Evolutionary conservation across 2,329 filamentous ascomycete species (phyloP).

Genomic region (Stagonosporopsis vannaccii): DNA sequence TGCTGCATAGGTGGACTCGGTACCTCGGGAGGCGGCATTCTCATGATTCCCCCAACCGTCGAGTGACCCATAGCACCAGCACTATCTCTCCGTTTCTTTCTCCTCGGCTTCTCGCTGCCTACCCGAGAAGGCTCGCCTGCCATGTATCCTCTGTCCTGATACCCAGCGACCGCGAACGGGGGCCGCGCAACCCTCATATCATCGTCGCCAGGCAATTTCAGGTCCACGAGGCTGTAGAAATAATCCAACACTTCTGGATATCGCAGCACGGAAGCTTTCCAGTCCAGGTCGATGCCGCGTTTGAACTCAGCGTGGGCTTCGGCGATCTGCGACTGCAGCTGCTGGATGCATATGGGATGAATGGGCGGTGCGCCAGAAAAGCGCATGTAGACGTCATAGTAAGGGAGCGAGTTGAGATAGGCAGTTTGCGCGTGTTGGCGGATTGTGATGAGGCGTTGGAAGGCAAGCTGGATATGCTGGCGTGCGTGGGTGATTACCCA

Average conservation of each 20-base stretch:
- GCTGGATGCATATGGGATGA: slow-evolving; percentile 49
- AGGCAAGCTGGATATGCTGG: slow-evolving; percentile 54
- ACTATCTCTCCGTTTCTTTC: slow-evolving; percentile 43
- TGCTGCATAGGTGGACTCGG: slow-evolving; percentile 46
- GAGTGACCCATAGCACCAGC: slow-evolving; percentile 30
- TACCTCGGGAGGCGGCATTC: slow-evolving; percentile 41
- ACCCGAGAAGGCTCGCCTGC: slow-evolving; percentile 28
- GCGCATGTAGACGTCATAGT: slow-evolving; percentile 56
- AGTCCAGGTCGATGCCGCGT: slow-evolving; percentile 79
- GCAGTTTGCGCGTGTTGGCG: slow-evolving; percentile 52
- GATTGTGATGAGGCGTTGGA: slow-evolving; percentile 50
- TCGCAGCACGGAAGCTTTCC: slow-evolving; percentile 75
- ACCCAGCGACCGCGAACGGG: slow-evolving; percentile 49
- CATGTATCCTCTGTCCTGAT: slow-evolving; percentile 46
- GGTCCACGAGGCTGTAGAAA: slow-evolving; percentile 74
- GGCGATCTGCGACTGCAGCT: slow-evolving; percentile 61
- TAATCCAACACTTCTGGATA: slow-evolving; percentile 84
- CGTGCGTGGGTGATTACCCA: slow-evolving; percentile 57
- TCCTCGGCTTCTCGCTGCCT: slow-evolving; percentile 44
- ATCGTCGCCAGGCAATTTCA: slow-evolving; percentile 68
- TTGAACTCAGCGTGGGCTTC: slow-evolving; percentile 72
- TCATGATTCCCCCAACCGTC: slow-evolving; percentile 33
- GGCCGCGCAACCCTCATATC: slow-evolving; percentile 49
- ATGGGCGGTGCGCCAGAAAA: slow-evolving; percentile 56
- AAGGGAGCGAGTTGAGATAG: slow-evolving; percentile 55